Percentiles rank a stretch among this genome's conserved stretches.
Evolutionary conservation across 1,139 yeast genomes (phyloP).

Genomic region (Scheffersomyces stambukii): DNA sequence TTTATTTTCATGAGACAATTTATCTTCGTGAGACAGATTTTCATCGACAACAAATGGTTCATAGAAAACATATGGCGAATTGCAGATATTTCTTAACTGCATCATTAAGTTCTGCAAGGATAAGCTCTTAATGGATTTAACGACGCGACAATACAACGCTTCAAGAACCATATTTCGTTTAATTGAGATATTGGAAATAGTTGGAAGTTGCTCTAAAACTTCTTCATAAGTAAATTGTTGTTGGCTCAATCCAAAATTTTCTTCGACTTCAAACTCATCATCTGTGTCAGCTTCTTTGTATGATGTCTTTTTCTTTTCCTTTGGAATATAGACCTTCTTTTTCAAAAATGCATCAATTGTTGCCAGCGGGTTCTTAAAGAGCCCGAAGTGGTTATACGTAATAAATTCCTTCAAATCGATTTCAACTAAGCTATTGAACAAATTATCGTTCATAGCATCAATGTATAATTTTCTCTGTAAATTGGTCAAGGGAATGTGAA

Average conservation of each 20-base stretch:
- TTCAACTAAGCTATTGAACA: slow-evolving; percentile 39
- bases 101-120: slow-evolving; percentile 63
- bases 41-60: slow-evolving; percentile 58
- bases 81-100: slow-evolving; percentile 81
- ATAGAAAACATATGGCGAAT: slow-evolving; percentile 79
- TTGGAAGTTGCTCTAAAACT: slow-evolving; percentile 3
- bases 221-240: slow-evolving; percentile 8
- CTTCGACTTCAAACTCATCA: slow-evolving; percentile 11
- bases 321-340: slow-evolving; percentile 9
- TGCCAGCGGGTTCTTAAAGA: slow-evolving; percentile 20
- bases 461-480: slow-evolving; percentile 64
- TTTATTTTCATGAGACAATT: slow-evolving; percentile 12
- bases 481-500: slow-evolving; percentile 65
- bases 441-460: slow-evolving; percentile 47
- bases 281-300: slow-evolving; percentile 27
- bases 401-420: slow-evolving; percentile 46
- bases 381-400: slow-evolving; percentile 23
- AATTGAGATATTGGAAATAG: slow-evolving; percentile 3
- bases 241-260: slow-evolving; percentile 5
- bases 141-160: slow-evolving; percentile 14
- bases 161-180: slow-evolving; percentile 16
- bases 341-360: slow-evolving; percentile 38
- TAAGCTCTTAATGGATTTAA: slow-evolving; percentile 19
- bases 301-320: slow-evolving; percentile 5
- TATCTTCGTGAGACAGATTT: too few relatives aligned